Conservation (phyloP, 208 protist species). For the Trypanosoma lewisi region DNA sequence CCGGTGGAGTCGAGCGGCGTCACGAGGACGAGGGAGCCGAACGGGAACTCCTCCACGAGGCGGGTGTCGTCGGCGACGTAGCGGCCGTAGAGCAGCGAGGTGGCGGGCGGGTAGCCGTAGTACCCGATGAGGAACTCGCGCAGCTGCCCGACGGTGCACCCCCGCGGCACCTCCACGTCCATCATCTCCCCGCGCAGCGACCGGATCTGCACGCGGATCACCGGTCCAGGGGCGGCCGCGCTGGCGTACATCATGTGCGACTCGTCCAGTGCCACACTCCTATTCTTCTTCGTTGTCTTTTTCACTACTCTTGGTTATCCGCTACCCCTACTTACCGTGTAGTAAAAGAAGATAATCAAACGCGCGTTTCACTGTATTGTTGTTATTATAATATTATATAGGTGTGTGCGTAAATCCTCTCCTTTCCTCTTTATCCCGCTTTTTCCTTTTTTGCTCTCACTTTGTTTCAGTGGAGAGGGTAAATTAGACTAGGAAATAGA, state of each 20-base stretch:
- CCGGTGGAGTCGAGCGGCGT: slow-evolving; percentile 22
- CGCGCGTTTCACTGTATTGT: too few species aligned
- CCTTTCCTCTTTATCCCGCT: background rate
- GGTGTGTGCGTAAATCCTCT: too few species aligned
- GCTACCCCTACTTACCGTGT: too few species aligned
- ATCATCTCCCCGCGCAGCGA: slow-evolving; percentile 73
- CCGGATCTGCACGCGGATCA: slow-evolving; percentile 51
- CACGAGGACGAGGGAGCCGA: slow-evolving; percentile 63
- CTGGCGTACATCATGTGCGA: slow-evolving; percentile 34
- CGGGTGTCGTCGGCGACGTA: slow-evolving; percentile 22
- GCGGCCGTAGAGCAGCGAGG: slow-evolving; percentile 42
- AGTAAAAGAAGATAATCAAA: too few species aligned
- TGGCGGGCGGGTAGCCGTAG: slow-evolving; percentile 61
- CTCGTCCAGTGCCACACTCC: background rate
- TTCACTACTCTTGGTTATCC: too few species aligned
- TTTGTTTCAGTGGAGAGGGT: background rate
- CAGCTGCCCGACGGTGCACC: slow-evolving; percentile 59
- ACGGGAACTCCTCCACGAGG: slow-evolving; percentile 58
- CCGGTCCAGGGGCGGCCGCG: slow-evolving; percentile 6
- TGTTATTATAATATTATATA: too few species aligned
- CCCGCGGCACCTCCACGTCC: slow-evolving; percentile 47
- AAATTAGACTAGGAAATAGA: background rate
- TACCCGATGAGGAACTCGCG: slow-evolving; percentile 60
- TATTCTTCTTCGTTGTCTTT: slow-evolving; percentile 1
- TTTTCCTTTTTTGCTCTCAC: background rate